A percentile compares a stretch with the other conserved stretches of the same genome.
Conservation (phyloP, 2,329 filamentous ascomycete species). For the Aspergillus felis region DNA sequence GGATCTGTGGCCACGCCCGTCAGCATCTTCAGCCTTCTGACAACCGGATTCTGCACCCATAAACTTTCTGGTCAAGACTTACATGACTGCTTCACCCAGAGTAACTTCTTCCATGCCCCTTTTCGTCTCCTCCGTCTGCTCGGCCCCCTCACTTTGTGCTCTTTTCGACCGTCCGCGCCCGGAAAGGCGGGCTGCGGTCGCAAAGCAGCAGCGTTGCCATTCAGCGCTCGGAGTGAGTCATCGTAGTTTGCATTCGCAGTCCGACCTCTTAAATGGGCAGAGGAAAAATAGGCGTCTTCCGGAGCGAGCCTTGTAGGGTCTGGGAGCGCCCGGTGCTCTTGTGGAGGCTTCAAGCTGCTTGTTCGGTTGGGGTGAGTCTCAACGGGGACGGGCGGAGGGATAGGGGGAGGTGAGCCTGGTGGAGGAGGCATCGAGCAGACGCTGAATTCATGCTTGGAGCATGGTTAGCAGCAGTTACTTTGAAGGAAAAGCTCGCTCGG, state of each 20-base stretch:
- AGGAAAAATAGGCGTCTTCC: slow-evolving; percentile 72
- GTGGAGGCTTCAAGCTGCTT: slow-evolving; percentile 32
- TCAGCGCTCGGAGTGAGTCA: slow-evolving; percentile 29
- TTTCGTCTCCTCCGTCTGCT: slow-evolving; percentile 66
- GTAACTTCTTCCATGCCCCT: slow-evolving; percentile 84
- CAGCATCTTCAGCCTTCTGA: neutral
- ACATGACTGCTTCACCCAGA: slow-evolving; percentile 98
- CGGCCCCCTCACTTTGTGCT: slow-evolving; percentile 52
- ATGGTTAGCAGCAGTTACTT: slow-evolving; percentile 18
- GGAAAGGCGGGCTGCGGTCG: slow-evolving; percentile 39
- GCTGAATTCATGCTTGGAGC: slow-evolving; percentile 24
- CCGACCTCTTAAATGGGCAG: slow-evolving; percentile 56
- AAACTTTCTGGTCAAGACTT: slow-evolving; percentile 30
- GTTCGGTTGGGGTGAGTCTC: slow-evolving; percentile 45
- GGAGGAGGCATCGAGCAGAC: slow-evolving; percentile 31
- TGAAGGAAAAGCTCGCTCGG: neutral
- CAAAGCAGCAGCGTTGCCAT: slow-evolving; percentile 41
- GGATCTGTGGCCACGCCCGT: slow-evolving; percentile 58
- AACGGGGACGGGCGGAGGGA: slow-evolving; percentile 44
- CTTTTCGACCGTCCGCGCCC: slow-evolving; percentile 37
- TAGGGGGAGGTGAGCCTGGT: slow-evolving; percentile 31
- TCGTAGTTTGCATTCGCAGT: slow-evolving; percentile 38
- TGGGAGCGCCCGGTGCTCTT: slow-evolving; percentile 39
- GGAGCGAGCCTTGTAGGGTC: slow-evolving; percentile 71
- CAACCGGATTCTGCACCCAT: neutral